Evolutionary conservation across 2,329 filamentous ascomycete species (phyloP).

Genomic region (Botrytis hyacinthi): DNA sequence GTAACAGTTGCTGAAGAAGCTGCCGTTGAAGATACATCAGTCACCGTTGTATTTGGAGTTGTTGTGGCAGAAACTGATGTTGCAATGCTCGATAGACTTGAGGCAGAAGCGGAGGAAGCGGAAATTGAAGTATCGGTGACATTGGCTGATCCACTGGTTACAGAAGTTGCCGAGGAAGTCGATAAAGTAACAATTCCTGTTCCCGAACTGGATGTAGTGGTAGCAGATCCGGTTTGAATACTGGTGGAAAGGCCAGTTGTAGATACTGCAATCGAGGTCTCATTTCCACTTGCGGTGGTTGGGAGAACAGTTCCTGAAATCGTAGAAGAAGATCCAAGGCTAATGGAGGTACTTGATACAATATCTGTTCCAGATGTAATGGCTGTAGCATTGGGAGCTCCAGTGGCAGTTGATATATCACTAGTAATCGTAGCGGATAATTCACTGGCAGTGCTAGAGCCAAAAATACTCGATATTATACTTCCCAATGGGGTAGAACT

Average conservation of each 20-base stretch:
- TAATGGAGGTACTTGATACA: constrained; percentile 12
- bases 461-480: constrained; percentile 24
- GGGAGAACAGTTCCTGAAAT: constrained; percentile 8
- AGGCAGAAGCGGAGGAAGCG: neutral
- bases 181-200: constrained; percentile 8
- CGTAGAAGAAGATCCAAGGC: constrained; percentile 10
- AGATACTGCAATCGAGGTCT: neutral
- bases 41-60: constrained; percentile 4
- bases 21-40: constrained; percentile 14
- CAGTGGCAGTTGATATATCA: neutral
- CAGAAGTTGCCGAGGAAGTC: neutral
- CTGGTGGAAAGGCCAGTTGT: neutral
- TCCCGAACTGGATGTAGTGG: constrained; percentile 5
- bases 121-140: neutral
- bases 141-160: neutral
- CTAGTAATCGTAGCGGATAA: constrained; percentile 2
- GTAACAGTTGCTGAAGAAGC: constrained; percentile 14
- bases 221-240: neutral
- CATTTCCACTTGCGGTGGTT: constrained; percentile 13
- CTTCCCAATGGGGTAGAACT: constrained; percentile 18
- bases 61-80: constrained; percentile 15
- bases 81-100: constrained; percentile 5
- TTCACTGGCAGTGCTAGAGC: constrained; percentile 3
- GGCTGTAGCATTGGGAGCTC: constrained; percentile 13
- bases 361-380: constrained; percentile 2